A percentile compares a stretch with the other conserved stretches of the same genome.
Evolutionary conservation across 176 grass and related monocot species (phyloP).

Genomic region (Pontederia crassipes): DNA sequence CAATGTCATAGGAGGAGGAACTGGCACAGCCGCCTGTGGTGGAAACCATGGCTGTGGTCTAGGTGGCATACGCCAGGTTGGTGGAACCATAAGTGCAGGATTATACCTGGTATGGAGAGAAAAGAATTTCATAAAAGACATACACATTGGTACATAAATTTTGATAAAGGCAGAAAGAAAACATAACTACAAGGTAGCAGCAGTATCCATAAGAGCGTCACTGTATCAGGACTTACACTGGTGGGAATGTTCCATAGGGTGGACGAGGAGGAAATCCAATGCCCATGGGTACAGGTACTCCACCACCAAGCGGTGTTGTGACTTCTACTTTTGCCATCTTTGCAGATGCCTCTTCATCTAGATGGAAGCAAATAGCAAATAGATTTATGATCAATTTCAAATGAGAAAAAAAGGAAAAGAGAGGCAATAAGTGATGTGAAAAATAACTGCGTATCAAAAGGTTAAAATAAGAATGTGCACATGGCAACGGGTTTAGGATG

Average conservation of each 20-base stretch:
- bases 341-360: conserved; percentile 72
- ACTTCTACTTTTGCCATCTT: conserved; percentile 76
- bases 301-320: conserved; percentile 27
- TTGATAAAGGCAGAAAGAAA: neutral
- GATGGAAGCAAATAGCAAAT: conserved; percentile 5
- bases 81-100: conserved; percentile 50
- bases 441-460: too few species aligned
- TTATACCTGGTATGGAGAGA: conserved; percentile 55
- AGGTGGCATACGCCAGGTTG: conserved; percentile 42
- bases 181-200: neutral
- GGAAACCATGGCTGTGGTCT: conserved; percentile 56
- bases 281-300: conserved; percentile 45
- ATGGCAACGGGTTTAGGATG: too few species aligned
- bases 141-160: neutral
- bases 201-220: neutral
- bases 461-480: too few species aligned
- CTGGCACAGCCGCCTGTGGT: conserved; percentile 38
- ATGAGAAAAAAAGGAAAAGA: neutral
- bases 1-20: conserved; percentile 31
- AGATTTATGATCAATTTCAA: conserved; percentile 12
- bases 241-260: conserved; percentile 48
- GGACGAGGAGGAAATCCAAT: conserved; percentile 48
- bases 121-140: conserved; percentile 9
- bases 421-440: too few species aligned
- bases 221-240: conserved; percentile 41